Evolutionary conservation across 805 yeast species (phyloP).

Genomic region (Cyberlindnera samutprakarnensis): DNA sequence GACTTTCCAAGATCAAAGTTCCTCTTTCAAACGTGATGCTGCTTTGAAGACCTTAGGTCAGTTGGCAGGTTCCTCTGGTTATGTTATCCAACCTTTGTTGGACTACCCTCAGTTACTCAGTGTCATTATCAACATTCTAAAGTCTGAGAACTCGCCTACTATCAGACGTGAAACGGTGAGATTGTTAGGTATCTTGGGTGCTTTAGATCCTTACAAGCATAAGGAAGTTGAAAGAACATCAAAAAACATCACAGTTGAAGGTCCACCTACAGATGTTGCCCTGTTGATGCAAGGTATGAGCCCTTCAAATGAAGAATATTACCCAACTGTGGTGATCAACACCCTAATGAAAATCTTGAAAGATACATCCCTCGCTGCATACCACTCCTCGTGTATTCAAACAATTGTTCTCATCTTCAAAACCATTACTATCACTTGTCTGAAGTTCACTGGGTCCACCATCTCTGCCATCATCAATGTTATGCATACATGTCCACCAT

Average conservation of each 20-base stretch:
- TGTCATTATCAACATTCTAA: constrained; percentile 71
- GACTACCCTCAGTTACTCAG: constrained; percentile 89
- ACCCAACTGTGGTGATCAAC: constrained; percentile 89
- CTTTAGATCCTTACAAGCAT: constrained; percentile 92
- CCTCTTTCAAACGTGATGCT: constrained; percentile 81
- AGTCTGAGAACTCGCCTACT: constrained; percentile 66
- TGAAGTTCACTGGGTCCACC: constrained; percentile 79
- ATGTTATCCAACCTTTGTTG: constrained; percentile 86
- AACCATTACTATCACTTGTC: constrained; percentile 81
- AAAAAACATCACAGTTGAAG: constrained; percentile 48
- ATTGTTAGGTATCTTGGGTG: constrained; percentile 88
- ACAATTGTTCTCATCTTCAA: constrained; percentile 89
- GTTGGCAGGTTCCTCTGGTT: constrained; percentile 83
- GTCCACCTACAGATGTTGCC: constrained; percentile 86
- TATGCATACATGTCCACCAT: constrained; percentile 72
- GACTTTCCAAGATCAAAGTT: constrained; percentile 87
- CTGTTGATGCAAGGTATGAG: constrained; percentile 89
- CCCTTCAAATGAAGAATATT: constrained; percentile 87
- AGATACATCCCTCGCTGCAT: constrained; percentile 77
- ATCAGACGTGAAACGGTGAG: constrained; percentile 85
- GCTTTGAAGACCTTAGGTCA: constrained; percentile 86
- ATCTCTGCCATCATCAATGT: constrained; percentile 83
- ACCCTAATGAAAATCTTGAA: constrained; percentile 76
- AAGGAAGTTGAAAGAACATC: constrained; percentile 79
- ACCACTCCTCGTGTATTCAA: constrained; percentile 90